Percentiles rank a stretch among this genome's conserved stretches.
These are phyloP conservation scores for Neonectria hederae DNA, from an alignment of 2,329 filamentous ascomycete genomes.

Conservation along the genomic window DNA sequence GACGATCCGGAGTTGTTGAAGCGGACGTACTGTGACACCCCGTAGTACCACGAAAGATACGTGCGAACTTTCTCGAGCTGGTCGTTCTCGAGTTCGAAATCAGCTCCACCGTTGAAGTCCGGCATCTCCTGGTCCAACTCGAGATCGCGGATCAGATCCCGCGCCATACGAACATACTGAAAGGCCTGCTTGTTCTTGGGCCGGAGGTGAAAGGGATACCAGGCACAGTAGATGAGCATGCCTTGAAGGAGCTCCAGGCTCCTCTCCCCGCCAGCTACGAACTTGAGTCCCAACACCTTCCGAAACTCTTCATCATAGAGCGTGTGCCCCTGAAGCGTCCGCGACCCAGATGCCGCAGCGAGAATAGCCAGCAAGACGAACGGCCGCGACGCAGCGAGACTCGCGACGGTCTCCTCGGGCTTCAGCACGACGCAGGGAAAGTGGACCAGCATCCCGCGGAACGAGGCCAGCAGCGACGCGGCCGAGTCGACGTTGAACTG, in stretches of 20 bases:
- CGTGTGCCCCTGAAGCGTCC: conserved; percentile 60
- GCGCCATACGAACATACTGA: conserved; percentile 63
- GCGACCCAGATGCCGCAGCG: conserved; percentile 58
- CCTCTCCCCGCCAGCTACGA: conserved; percentile 65
- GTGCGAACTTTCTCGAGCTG: conserved; percentile 56
- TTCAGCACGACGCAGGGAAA: conserved; percentile 57
- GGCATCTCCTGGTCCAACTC: conserved; percentile 56
- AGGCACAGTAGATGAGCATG: conserved; percentile 65
- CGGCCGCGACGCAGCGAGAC: conserved; percentile 57
- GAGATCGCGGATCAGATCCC: conserved; percentile 60
- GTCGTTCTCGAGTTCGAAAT: conserved; percentile 15
- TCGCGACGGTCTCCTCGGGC: conserved; percentile 53
- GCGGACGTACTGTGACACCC: conserved; percentile 51
- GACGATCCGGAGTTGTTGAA: background rate
- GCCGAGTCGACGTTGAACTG: conserved; percentile 67
- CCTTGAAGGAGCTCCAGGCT: conserved; percentile 66
- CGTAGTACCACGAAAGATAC: conserved; percentile 57
- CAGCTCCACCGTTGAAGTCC: background rate
- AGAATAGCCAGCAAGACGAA: conserved; percentile 65
- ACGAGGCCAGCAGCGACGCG: conserved; percentile 54
- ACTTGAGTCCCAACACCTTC: conserved; percentile 64
- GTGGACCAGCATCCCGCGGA: conserved; percentile 54
- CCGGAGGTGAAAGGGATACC: conserved; percentile 66
- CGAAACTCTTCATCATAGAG: conserved; percentile 67
- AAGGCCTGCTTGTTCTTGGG: conserved; percentile 60